Evolutionary conservation across 805 yeast genomes (phyloP), one percentile per base, ranked within the genome.

Genomic region (Candida arabinofermentans): DNA sequence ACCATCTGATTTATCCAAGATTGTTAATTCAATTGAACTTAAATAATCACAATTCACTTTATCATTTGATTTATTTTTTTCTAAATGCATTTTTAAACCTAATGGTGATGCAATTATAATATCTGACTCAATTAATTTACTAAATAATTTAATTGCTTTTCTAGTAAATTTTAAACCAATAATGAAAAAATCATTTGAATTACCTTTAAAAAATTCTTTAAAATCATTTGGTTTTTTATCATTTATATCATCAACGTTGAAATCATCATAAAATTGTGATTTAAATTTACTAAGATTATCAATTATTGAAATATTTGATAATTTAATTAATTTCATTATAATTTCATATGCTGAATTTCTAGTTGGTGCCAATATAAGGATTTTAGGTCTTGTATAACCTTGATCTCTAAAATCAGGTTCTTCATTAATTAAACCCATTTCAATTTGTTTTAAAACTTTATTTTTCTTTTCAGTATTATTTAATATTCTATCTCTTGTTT

Each of bases 371-470:
- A 93, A 63, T 5, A 91, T 77, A 42, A 93, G 65, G 2, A 84
- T 89, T 55, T 89, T 90, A 1, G 99, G 96, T 47, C 98, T 74
- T 0, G 96, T 90, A 60, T 88, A 93, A 23, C 99, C 98, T 62
- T 93, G 98, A 60, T 93, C 99, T 42, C 95, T 69, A 49, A 74
- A 72, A 53, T 87, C 95, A 10, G 76, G 76, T 45, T 75, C 81
- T 19, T 55, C 50, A 13, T 49, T 55, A 3, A 47, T 27, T 12
- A 42, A 42, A 2, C 66, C 68, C 38, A 72, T 77, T 21, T 67
- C 66, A 8, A 61, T 50, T 31, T 53, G 51, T 31, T 54, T 59
- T 34, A 68, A 58, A 34, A 69, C 42, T 16, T 65, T 58, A 27
- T 70, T 77, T 44, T 70, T 70, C 51, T 77, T 79, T 37, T 76